Evolutionary conservation across 2,329 filamentous ascomycete species (phyloP), one percentile per base, ranked within the genome.

Genomic region (Paecilomyces variotii): DNA sequence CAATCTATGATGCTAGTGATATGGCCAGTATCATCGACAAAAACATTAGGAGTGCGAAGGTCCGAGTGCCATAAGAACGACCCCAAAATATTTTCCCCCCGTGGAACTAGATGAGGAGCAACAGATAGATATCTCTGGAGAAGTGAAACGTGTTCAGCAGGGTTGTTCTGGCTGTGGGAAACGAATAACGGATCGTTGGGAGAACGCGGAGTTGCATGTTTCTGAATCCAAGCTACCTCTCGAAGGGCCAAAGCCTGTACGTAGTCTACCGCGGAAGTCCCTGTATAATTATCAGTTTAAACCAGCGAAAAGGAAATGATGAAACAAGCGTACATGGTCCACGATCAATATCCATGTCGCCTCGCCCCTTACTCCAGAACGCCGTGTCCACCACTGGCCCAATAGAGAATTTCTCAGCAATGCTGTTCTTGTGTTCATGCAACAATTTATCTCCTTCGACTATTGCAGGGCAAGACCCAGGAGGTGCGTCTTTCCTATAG

Each of bases 1-100:
- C 76, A 79, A 63, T 79, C 74, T 56, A 79, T 77, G 4, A 79
- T 56, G 55, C 70, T 67, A 6, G 72, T 71, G 39, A 79, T 70
- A 51, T 61, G 63, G 45, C 64, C 63, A 26, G 68, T 60, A n/a
- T 72, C 34, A 28, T 66, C 26, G 11, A 77, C 68, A 59, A 78
- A 78, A 26, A 78, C 63, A 59, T 77, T 79, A 2, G 64, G 63
- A 14, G 70, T 59, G 61, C 73, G 71, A 27, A 78, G 62, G 64
- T 78, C 74, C 32, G 62, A 65, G 65, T 79, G 74, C 72, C 70
- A 77, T 35, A 79, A 58, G n/a, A 67, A 67, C 14, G 74, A 63
- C 39, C 61, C 57, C 54, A 62, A 45, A 11, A 72, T 39, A 2
- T 59, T 57, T 24, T 64, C 32, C 7, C 69, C 58, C 53, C 61